A percentile compares a stretch with the other conserved stretches of the same genome.
Conservation (phyloP, 140 eudicot genomes). For the Erigeron philadelphicus region DNA sequence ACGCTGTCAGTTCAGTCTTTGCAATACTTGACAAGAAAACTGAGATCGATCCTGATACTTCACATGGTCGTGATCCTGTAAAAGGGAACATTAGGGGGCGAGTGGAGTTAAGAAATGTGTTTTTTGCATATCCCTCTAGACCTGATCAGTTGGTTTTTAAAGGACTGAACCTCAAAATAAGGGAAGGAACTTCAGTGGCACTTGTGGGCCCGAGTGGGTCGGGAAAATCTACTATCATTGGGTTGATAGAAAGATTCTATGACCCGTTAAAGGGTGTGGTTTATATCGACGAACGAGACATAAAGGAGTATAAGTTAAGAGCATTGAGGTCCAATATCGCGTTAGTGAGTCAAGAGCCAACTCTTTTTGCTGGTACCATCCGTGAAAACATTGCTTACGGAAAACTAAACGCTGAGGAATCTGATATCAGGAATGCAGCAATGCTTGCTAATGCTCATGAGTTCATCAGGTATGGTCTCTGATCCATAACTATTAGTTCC, state of each 20-base stretch:
- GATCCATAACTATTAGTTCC: background rate
- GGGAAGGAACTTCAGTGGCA: slow-evolving; percentile 63
- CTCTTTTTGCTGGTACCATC: slow-evolving; percentile 46
- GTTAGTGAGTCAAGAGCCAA: slow-evolving; percentile 51
- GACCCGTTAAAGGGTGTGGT: slow-evolving; percentile 39
- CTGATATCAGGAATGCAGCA: slow-evolving; percentile 46
- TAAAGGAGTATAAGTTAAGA: slow-evolving; percentile 41
- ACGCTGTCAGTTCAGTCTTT: slow-evolving; percentile 62
- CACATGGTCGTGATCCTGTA: slow-evolving; percentile 28
- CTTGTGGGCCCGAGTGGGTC: slow-evolving; percentile 53
- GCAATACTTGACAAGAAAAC: slow-evolving; percentile 53
- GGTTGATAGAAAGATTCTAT: slow-evolving; percentile 46
- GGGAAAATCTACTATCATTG: slow-evolving; percentile 47
- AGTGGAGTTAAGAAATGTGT: slow-evolving; percentile 54
- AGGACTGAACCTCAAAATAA: slow-evolving; percentile 59
- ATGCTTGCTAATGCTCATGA: slow-evolving; percentile 50
- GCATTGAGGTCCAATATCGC: slow-evolving; percentile 41
- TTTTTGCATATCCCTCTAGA: slow-evolving; percentile 66
- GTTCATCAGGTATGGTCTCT: slow-evolving; percentile 38
- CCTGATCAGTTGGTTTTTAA: slow-evolving; percentile 62
- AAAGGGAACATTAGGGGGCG: slow-evolving; percentile 42
- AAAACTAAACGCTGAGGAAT: slow-evolving; percentile 33
- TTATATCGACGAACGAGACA: slow-evolving; percentile 36
- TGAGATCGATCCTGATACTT: slow-evolving; percentile 50
- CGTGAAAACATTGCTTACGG: slow-evolving; percentile 44